Evolutionary conservation across 2,329 filamentous ascomycete species (phyloP), one percentile per base, ranked within the genome.

Genomic region (Aureobasidium vineae): DNA sequence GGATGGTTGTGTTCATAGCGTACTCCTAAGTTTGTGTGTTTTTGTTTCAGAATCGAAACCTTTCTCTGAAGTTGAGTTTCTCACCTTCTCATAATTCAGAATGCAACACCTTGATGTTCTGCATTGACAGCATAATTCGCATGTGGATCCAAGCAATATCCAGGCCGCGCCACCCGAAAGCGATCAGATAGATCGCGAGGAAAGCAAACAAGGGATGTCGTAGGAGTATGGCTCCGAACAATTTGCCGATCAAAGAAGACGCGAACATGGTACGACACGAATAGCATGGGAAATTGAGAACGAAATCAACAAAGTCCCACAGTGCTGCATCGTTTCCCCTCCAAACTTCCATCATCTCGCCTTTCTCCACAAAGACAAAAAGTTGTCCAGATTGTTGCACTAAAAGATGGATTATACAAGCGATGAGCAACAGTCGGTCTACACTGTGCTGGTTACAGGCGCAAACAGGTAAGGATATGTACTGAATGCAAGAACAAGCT

Each of bases 371-470:
- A 23, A 11, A 26, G 7, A 13, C 6, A 16, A 15, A 38, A 26
- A 38, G 33, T 56, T 3, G 2, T 38, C 11, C 33, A 13, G 33
- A 10, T 36, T 21, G 6, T 40, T 16, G 19, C n/a, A 13, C 31
- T 8, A 40, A 40, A 33, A 53, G n/a, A 63, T 63, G 59, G 33
- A 63, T n/a, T 28, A 15, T 19, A 15, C 47, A 28, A 49, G 61
- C 15, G 54, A 63, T n/a, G 59, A 52, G 21, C 59, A 63, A 59
- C 49, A 40, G 40, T 63, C 64, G 16, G 36, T 41, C 26, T 81
- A 80, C 69, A 79, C 82, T 74, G 86, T 91, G 10, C 81, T 97
- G 45, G 86, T 97, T 47, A 96, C 92, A 0, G 92, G 92, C 63
- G 90, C 91, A 41, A 96, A 96, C 78, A 93, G 91, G 92, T 93